Evolutionary conservation across 2,329 filamentous ascomycete species (phyloP).

Genomic region (Trichophyton schoenleinii): DNA sequence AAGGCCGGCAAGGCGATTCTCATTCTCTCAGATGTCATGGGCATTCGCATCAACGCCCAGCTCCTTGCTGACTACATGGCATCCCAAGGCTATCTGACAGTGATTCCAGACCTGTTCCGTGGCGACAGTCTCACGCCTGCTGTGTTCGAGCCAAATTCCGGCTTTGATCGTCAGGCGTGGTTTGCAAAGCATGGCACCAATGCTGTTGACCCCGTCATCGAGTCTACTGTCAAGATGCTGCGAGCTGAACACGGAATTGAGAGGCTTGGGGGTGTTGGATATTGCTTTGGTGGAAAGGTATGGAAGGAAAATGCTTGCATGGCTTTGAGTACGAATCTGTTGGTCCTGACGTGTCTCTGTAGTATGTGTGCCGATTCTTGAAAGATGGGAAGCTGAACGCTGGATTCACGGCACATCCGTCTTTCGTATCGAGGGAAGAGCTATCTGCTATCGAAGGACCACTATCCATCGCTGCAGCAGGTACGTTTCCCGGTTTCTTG

Average conservation of each 20-base stretch:
- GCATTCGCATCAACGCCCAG: constrained; percentile 47
- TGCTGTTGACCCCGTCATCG: constrained; percentile 42
- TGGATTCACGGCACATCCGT: constrained; percentile 65
- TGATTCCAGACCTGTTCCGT: constrained; percentile 60
- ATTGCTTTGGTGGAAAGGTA: constrained; percentile 65
- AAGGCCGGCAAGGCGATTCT: constrained; percentile 43
- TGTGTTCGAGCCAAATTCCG: constrained; percentile 28
- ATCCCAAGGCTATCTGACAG: constrained; percentile 55
- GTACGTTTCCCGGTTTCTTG: constrained; percentile 20
- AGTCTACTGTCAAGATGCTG: constrained; percentile 42
- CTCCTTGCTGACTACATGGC: constrained; percentile 64
- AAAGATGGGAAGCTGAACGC: constrained; percentile 51
- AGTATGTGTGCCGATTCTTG: constrained; percentile 60
- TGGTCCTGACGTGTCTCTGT: neutral
- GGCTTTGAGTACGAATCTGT: neutral
- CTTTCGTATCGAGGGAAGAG: constrained; percentile 57
- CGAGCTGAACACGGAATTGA: constrained; percentile 33
- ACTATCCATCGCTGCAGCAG: constrained; percentile 50
- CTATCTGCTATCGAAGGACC: constrained; percentile 54
- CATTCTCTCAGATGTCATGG: constrained; percentile 47
- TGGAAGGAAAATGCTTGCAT: constrained; percentile 10
- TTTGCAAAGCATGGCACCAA: constrained; percentile 32
- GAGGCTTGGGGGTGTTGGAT: constrained; percentile 54
- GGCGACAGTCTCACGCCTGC: constrained; percentile 47
- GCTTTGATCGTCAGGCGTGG: constrained; percentile 37